These are phyloP conservation scores for Hyphodiscus sp. DNA, from an alignment of 2,329 filamentous ascomycete species.

Conservation along the genomic window DNA sequence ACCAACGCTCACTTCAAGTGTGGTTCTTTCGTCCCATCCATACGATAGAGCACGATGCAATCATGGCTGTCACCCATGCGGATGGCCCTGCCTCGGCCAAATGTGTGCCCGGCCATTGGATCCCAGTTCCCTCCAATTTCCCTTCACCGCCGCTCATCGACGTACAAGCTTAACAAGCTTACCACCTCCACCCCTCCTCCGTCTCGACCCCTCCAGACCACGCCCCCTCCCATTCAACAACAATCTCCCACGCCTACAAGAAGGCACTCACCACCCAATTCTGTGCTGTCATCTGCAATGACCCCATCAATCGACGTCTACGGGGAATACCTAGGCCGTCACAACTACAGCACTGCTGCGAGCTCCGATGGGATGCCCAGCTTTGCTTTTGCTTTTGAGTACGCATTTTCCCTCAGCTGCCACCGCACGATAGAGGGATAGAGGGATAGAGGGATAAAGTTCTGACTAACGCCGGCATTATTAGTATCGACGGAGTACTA, in stretches of 20 bases:
- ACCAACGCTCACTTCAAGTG: no score
- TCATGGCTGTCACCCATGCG: neutral
- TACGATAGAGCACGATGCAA: neutral
- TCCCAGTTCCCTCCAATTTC: neutral
- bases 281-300: neutral
- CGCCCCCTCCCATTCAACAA: neutral
- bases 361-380: conserved; percentile 20
- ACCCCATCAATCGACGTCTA: neutral
- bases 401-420: conserved; percentile 20
- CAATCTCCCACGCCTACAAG: neutral
- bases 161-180: neutral
- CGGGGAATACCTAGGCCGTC: neutral
- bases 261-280: neutral
- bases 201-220: neutral
- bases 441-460: no score
- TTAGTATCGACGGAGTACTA: conserved; percentile 80
- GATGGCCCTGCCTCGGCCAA: neutral
- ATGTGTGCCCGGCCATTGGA: neutral
- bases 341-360: neutral
- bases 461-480: neutral
- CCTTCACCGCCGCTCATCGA: neutral
- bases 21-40: neutral
- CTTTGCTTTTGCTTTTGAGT: conserved; percentile 53
- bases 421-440: conserved; percentile 1
- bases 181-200: neutral